phyloP scores from a whole-genome alignment of 225 moss, liverwort and hornwort species.

The Lunularia cruciata region DNA sequence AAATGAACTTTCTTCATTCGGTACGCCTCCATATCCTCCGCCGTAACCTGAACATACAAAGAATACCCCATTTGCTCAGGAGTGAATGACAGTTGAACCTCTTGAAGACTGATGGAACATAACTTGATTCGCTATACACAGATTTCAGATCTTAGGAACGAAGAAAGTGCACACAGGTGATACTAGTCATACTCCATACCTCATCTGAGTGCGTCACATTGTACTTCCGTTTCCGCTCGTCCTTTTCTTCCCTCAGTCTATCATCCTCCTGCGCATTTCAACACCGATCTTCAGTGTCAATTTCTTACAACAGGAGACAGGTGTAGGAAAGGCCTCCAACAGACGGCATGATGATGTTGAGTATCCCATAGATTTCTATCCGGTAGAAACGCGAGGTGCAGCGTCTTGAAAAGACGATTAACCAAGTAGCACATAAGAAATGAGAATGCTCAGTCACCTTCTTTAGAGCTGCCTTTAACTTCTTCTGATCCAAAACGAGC shows the following conservation, averaged over 20 bases:
- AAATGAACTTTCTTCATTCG: conserved; percentile 98
- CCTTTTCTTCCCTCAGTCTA: conserved; percentile 81
- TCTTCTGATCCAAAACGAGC: conserved; percentile 75
- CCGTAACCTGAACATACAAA: conserved; percentile 68
- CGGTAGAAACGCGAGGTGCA: not conserved
- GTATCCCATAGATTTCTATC: not conserved
- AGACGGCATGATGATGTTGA: too few species aligned
- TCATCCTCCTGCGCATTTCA: conserved; percentile 75
- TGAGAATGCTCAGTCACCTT: conserved; percentile 46
- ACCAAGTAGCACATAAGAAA: not conserved
- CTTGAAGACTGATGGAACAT: too few species aligned
- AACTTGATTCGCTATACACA: too few species aligned
- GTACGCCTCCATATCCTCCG: conserved; percentile 98
- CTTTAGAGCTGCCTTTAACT: conserved; percentile 86
- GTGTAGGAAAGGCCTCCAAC: too few species aligned
- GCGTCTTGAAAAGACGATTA: not conserved
- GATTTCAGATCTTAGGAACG: too few species aligned
- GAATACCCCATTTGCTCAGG: too few species aligned
- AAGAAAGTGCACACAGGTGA: not conserved
- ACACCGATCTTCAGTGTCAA: not conserved
- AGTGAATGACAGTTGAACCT: too few species aligned
- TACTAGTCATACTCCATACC: conserved; percentile 32
- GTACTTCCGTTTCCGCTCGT: conserved; percentile 95
- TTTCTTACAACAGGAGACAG: not conserved
- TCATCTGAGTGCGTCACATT: conserved; percentile 87